Evolutionary conservation across 768 basidiomycete species (phyloP), one percentile per base, ranked within the genome.

Genomic region (Boletus huronensis): DNA sequence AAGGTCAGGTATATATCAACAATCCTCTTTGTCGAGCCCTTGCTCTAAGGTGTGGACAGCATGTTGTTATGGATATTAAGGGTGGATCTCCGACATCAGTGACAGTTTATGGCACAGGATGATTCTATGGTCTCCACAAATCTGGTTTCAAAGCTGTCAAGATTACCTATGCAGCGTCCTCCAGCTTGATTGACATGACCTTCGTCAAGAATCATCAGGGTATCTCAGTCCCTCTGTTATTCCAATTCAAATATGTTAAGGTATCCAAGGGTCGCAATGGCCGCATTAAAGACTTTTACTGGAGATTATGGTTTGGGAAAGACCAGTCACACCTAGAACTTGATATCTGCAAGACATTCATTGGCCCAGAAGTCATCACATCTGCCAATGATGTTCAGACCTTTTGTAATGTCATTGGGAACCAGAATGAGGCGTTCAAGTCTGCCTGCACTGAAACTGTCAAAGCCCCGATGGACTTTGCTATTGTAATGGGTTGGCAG

Each of bases 401-500:
- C 11, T 99, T 99, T 80, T 96, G 93, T 64, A 81, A 85, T 21
- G 88, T 99, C 46, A 84, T 98, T 52, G 96, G 95, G 31, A 98
- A 98, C 72, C 87, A 95, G 65, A 87, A 84, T 28, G 96, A 93
- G 68, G 81, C 82, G 1, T 99, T 96, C 81, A 93, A 95, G 80
- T 76, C 80, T 13, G 82, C 78, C 3, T 81, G 93, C 53, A 85
- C 78, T 45, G 77, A 78, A 23, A 70, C 64, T 42, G 82, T 93
- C 41, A 83, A 89, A 64, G 93, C 96, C 2, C 97, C 97, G 0
- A 96, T 99, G 92, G 96, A 98, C 74, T 98, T 97, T 63, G 93
- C 95, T 25, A 99, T 99, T 65, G 96, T 98, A 47, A 87, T 94
- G 38, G 95, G 96, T 43, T 99, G 97, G 97, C 86, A 96, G 87